phyloP scores from a whole-genome alignment of 2,329 filamentous ascomycete genomes.

The Pseudopithomyces maydicus region DNA sequence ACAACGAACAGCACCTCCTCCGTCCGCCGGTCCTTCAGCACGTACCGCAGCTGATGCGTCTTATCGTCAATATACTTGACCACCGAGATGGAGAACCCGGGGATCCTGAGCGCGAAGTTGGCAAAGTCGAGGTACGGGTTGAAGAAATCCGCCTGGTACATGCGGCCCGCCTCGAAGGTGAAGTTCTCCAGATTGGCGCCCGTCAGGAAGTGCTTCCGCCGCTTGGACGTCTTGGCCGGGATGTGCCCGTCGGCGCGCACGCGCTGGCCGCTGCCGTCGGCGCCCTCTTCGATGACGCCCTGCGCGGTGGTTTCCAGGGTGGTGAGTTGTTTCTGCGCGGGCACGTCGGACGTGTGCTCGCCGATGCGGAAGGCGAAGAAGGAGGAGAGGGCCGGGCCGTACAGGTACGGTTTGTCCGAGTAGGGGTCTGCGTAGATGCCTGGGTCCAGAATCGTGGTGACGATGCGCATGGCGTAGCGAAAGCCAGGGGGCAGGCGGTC shows the following conservation, averaged over 20 bases:
- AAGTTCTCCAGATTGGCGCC: conserved; percentile 42
- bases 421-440: conserved; percentile 45
- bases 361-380: conserved; percentile 42
- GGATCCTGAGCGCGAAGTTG: conserved; percentile 51
- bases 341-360: conserved; percentile 20
- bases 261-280: conserved; percentile 42
- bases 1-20: conserved; percentile 52
- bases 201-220: conserved; percentile 52
- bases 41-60: conserved; percentile 53
- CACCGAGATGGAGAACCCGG: conserved; percentile 52
- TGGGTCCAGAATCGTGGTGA: conserved; percentile 42
- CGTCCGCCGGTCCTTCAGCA: conserved; percentile 50
- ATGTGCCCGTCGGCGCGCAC: conserved; percentile 39
- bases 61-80: conserved; percentile 54
- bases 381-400: conserved; percentile 42
- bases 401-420: conserved; percentile 43
- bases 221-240: conserved; percentile 48
- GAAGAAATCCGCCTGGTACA: conserved; percentile 55
- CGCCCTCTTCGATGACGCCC: conserved; percentile 48
- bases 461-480: conserved; percentile 43
- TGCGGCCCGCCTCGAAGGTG: conserved; percentile 49
- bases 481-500: conserved; percentile 46
- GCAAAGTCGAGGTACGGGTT: conserved; percentile 56
- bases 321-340: conserved; percentile 30
- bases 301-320: conserved; percentile 23